A percentile compares a stretch with the other conserved stretches of the same genome.
Evolutionary conservation across 2,329 filamentous ascomycete genomes (phyloP).

Genomic region (Penicillium sclerotiorum): DNA sequence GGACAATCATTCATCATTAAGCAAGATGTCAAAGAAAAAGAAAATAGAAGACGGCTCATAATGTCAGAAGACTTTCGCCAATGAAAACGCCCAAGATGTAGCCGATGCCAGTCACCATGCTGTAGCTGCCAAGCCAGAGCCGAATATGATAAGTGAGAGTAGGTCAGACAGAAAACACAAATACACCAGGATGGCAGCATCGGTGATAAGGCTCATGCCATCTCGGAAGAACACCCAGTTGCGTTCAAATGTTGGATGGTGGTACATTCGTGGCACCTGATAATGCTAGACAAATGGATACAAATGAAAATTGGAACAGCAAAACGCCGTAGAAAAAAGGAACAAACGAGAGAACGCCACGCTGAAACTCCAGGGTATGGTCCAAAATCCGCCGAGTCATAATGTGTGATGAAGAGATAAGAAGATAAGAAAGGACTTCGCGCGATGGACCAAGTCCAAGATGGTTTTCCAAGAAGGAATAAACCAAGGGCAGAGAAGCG

Average conservation of each 20-base stretch:
- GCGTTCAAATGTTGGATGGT: conserved; percentile 16
- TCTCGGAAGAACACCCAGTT: conserved; percentile 2
- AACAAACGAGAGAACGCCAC: conserved; percentile 22
- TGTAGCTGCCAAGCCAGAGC: not conserved
- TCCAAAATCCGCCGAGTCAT: conserved; percentile 28
- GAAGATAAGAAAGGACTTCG: not conserved
- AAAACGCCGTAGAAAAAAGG: conserved; percentile 14
- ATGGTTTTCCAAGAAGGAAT: too few species aligned
- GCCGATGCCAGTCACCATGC: conserved; percentile 6
- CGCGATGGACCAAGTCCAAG: too few species aligned
- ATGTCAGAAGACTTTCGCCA: not conserved
- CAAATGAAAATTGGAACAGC: conserved; percentile 22
- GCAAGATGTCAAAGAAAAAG: conserved; percentile 14
- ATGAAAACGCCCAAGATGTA: conserved; percentile 10
- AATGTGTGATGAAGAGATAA: not conserved
- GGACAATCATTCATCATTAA: conserved; percentile 19
- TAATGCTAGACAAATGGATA: conserved; percentile 23
- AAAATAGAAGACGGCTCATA: conserved; percentile 11
- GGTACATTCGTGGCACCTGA: conserved; percentile 25
- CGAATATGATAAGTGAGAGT: conserved; percentile 4
- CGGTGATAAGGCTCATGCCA: not conserved
- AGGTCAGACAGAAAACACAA: conserved; percentile 2
- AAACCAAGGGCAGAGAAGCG: too few species aligned
- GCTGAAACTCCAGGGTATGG: conserved; percentile 21
- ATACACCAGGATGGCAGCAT: not conserved